A percentile compares a stretch with the other conserved stretches of the same genome.
These are phyloP conservation scores for Jackrogersella minutella DNA, from an alignment of 495 filamentous ascomycete genomes.

Conservation along the genomic window DNA sequence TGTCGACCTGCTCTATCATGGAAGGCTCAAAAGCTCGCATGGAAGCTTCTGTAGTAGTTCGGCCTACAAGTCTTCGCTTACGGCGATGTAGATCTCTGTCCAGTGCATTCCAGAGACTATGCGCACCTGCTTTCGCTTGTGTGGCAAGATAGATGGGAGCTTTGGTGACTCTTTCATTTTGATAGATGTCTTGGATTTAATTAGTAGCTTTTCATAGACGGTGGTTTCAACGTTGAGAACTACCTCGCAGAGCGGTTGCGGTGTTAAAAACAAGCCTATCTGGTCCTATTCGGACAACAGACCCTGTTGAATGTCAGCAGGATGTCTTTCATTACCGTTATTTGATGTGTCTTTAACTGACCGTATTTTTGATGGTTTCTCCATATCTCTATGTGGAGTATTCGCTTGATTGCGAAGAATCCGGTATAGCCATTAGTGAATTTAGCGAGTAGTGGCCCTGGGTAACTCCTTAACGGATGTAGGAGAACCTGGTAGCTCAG, in stretches of 20 bases:
- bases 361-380: constrained; percentile 18
- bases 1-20: constrained; percentile 31
- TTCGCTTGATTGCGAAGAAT: constrained; percentile 13
- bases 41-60: constrained; percentile 21
- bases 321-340: no score
- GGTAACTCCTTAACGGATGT: constrained; percentile 44
- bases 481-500: constrained; percentile 31
- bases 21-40: constrained; percentile 30
- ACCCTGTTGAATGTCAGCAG: constrained; percentile 16
- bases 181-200: constrained; percentile 21
- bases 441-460: constrained; percentile 45
- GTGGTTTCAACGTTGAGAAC: background rate
- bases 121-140: constrained; percentile 1
- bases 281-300: constrained; percentile 34
- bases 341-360: background rate
- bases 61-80: constrained; percentile 28
- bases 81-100: constrained; percentile 24
- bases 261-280: constrained; percentile 39
- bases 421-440: constrained; percentile 24
- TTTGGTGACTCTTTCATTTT: constrained; percentile 27
- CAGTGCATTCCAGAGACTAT: constrained; percentile 23
- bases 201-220: background rate
- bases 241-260: constrained; percentile 34
- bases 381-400: constrained; percentile 16
- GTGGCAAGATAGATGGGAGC: constrained; percentile 14